phyloP scores from a whole-genome alignment of 2,329 filamentous ascomycete genomes.

The Colletotrichum orbiculare region DNA sequence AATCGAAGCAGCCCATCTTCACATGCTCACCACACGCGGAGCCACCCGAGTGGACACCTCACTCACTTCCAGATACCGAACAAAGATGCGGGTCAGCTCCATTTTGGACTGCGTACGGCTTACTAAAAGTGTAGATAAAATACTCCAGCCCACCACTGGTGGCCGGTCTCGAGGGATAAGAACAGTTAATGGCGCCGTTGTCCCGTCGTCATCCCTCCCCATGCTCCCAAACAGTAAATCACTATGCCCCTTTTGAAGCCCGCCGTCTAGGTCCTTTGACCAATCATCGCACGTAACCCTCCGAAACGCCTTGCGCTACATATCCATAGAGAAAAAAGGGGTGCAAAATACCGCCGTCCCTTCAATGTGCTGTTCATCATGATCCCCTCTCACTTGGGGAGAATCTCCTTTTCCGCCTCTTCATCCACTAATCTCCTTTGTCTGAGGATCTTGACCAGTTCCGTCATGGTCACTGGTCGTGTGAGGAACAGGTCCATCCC shows the following conservation, averaged over 20 bases:
- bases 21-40: constrained; percentile 7
- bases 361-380: neutral
- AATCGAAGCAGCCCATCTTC: neutral
- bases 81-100: neutral
- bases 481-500: constrained; percentile 59
- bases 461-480: constrained; percentile 54
- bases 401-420: constrained; percentile 13
- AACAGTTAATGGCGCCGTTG: neutral
- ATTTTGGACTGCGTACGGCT: constrained; percentile 12
- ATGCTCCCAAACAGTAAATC: neutral
- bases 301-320: constrained; percentile 27
- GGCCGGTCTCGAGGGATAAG: too few relatives aligned
- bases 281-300: constrained; percentile 1
- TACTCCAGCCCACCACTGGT: too few relatives aligned
- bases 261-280: constrained; percentile 22
- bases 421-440: constrained; percentile 29
- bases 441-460: constrained; percentile 41
- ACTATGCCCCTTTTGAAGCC: constrained; percentile 7
- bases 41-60: constrained; percentile 6
- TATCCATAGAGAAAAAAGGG: too few relatives aligned
- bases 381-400: constrained; percentile 6
- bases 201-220: neutral
- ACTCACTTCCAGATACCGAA: neutral
- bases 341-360: neutral
- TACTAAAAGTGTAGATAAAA: neutral